These are phyloP conservation scores for Backusella morwellensis DNA, from an alignment of 192 early-diverging fungal species.

Conservation along the genomic window DNA sequence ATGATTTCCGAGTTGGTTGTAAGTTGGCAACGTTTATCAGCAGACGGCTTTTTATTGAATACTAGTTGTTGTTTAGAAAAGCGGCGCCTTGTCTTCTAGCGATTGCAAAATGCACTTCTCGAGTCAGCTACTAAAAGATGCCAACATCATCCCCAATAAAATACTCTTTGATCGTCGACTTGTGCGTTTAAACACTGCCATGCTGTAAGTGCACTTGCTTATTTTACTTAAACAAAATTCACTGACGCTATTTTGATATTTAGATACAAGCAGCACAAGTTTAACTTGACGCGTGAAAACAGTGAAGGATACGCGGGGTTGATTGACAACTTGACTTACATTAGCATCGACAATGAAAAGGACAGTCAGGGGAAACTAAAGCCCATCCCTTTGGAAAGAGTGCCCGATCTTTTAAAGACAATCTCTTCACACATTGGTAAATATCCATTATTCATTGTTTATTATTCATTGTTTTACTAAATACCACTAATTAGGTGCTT, in stretches of 20 bases:
- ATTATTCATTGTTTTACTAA: too few relatives aligned
- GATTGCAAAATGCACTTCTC: slow-evolving; percentile 29
- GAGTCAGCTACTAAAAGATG: slow-evolving; percentile 22
- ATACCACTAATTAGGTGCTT: slow-evolving; percentile 47
- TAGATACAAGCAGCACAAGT: slow-evolving; percentile 79
- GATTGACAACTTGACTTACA: slow-evolving; percentile 48
- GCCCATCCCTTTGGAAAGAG: slow-evolving; percentile 20
- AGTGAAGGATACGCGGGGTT: slow-evolving; percentile 79
- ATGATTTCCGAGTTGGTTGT: slow-evolving; percentile 26
- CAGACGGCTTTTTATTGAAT: background rate
- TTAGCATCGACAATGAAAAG: slow-evolving; percentile 20
- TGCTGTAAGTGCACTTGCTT: slow-evolving; percentile 26
- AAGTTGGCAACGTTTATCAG: background rate
- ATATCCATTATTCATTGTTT: too few relatives aligned
- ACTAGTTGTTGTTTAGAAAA: background rate
- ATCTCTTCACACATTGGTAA: slow-evolving; percentile 26
- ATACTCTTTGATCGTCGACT: slow-evolving; percentile 24
- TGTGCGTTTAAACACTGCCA: slow-evolving; percentile 36
- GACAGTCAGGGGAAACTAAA: slow-evolving; percentile 6
- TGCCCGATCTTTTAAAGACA: slow-evolving; percentile 15
- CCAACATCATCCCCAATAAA: slow-evolving; percentile 25
- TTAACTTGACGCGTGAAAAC: slow-evolving; percentile 80
- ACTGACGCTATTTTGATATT: too few relatives aligned
- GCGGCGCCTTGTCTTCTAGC: background rate
- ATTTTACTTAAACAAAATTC: too few relatives aligned